phyloP scores from a whole-genome alignment of 306 rosid species.

The Parietaria judaica region DNA sequence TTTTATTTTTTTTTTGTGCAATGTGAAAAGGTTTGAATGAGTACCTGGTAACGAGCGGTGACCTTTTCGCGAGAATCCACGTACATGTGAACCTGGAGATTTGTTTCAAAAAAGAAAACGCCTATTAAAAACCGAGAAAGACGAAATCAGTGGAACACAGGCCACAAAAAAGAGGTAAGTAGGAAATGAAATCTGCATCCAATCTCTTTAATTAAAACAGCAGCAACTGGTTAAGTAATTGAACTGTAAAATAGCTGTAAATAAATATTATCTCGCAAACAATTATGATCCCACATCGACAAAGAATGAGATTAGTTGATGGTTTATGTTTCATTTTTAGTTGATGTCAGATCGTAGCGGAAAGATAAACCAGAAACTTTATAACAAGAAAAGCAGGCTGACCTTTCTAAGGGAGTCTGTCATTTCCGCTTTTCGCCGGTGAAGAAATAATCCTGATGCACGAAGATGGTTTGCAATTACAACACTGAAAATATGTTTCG shows the following conservation, averaged over 20 bases:
- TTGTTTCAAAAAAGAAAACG: too few species aligned
- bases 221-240: too few species aligned
- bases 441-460: conserved; percentile 84
- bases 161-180: neutral
- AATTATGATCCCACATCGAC: too few species aligned
- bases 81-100: conserved; percentile 69
- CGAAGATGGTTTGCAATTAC: conserved; percentile 4
- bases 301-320: too few species aligned
- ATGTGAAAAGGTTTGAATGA: neutral
- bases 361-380: neutral
- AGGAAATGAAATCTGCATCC: neutral
- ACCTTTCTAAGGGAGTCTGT: conserved; percentile 58
- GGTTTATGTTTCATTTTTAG: neutral
- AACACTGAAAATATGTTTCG: conserved; percentile 1
- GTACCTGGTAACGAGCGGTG: conserved; percentile 94
- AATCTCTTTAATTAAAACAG: too few species aligned
- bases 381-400: conserved; percentile 15
- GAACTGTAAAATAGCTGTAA: too few species aligned
- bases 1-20: conserved; percentile 2
- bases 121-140: too few species aligned
- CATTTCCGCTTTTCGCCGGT: conserved; percentile 71
- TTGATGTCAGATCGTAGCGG: neutral
- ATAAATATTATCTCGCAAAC: too few species aligned
- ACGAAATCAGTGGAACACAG: too few species aligned
- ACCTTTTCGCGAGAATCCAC: conserved; percentile 80